phyloP scores from a whole-genome alignment of 352 stramenopile species.

The Lagenidium sp. region DNA sequence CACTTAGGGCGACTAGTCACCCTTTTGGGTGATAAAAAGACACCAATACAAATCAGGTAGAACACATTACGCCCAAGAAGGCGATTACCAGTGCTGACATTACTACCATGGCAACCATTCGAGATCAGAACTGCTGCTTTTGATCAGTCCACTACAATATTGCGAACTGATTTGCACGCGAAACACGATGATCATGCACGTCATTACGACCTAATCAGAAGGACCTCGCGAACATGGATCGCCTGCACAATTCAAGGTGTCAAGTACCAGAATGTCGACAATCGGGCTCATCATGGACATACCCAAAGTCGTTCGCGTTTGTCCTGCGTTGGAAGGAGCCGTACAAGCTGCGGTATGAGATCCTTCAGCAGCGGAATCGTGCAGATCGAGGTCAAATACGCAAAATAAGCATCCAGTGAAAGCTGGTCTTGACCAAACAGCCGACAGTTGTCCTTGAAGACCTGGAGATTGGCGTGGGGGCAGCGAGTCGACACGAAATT shows the following conservation, averaged over 20 bases:
- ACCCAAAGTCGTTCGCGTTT: conserved; percentile 80
- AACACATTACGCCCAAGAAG: too few species aligned
- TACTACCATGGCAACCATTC: too few species aligned
- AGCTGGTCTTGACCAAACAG: conserved; percentile 82
- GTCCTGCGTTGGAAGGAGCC: conserved; percentile 72
- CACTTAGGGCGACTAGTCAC: too few species aligned
- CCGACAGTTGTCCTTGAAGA: conserved; percentile 86
- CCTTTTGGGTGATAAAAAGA: too few species aligned
- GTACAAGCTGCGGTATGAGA: conserved; percentile 72
- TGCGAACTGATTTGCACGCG: too few species aligned
- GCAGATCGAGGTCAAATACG: conserved; percentile 77
- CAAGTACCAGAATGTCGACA: neutral
- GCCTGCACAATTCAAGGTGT: neutral
- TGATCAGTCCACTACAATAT: too few species aligned
- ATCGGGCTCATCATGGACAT: conserved; percentile 11
- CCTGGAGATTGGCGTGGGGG: conserved; percentile 71
- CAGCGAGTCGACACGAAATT: conserved; percentile 66
- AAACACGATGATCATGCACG: too few species aligned
- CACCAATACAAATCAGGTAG: too few species aligned
- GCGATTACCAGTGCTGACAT: too few species aligned
- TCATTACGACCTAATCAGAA: neutral
- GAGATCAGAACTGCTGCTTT: too few species aligned
- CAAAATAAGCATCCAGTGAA: conserved; percentile 76
- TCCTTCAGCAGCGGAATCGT: conserved; percentile 62
- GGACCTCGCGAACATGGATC: neutral